Conservation (phyloP, 1,284 basidiomycete genomes). For the Hymenochaete sp. region DNA sequence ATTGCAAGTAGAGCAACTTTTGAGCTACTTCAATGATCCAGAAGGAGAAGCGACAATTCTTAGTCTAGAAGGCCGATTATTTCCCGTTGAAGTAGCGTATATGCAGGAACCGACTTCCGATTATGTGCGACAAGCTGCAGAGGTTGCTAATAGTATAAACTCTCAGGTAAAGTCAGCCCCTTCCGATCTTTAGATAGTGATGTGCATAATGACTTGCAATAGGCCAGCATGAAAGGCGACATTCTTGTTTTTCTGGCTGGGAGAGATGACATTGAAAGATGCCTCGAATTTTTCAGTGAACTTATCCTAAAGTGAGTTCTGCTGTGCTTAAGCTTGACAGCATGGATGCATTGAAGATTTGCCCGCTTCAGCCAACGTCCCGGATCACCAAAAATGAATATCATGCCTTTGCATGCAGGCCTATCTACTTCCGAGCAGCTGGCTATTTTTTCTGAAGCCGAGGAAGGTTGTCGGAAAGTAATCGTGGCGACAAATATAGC, state of each 20-base stretch:
- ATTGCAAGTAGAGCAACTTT: constrained; percentile 81
- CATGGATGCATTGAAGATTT: no score
- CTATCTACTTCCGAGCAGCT: constrained; percentile 82
- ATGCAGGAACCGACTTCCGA: constrained; percentile 66
- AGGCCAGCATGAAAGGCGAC: constrained; percentile 48
- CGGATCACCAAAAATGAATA: constrained; percentile 49
- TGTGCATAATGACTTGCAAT: constrained; percentile 12
- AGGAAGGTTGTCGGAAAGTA: constrained; percentile 75
- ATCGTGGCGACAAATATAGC: constrained; percentile 95
- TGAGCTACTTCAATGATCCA: constrained; percentile 75
- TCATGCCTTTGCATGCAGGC: constrained; percentile 83
- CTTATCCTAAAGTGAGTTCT: constrained; percentile 59
- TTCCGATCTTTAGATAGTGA: background rate
- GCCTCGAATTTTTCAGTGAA: constrained; percentile 76
- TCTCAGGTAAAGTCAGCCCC: constrained; percentile 45
- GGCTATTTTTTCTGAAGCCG: constrained; percentile 71
- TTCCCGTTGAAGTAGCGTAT: constrained; percentile 81
- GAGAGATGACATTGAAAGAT: constrained; percentile 93
- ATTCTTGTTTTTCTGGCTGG: constrained; percentile 92
- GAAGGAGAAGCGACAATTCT: constrained; percentile 64
- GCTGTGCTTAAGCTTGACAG: no score
- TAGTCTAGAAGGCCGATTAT: constrained; percentile 89
- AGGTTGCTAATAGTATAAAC: constrained; percentile 83
- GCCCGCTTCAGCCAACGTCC: constrained; percentile 49
- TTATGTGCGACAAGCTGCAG: constrained; percentile 78